Conservation (phyloP, 1,139 yeast genomes). For the Ogataea hybrid region DNA sequence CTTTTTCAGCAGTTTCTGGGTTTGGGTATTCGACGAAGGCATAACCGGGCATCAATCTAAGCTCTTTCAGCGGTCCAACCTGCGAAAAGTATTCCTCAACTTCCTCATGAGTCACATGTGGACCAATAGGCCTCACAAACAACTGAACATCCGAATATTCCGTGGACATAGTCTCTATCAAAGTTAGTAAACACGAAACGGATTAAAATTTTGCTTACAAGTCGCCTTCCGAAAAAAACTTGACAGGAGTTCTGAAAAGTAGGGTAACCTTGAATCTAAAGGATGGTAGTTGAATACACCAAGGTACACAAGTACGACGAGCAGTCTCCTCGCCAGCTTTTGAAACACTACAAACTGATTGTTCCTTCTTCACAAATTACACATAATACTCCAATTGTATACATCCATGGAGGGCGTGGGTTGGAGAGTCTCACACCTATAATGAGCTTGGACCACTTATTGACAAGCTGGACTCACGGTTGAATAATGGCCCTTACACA, state of each 20-base stretch:
- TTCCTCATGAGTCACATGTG: slow-evolving; percentile 53
- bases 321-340: slow-evolving; percentile 21
- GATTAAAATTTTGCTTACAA: slow-evolving; percentile 5
- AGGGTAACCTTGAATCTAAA: slow-evolving; percentile 2
- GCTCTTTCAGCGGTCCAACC: slow-evolving; percentile 64
- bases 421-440: slow-evolving; percentile 61
- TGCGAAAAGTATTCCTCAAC: slow-evolving; percentile 65
- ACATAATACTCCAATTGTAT: slow-evolving; percentile 36
- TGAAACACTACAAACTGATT: slow-evolving; percentile 15
- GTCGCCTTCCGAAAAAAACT: slow-evolving; percentile 4
- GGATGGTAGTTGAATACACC: slow-evolving; percentile 11
- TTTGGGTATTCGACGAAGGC: slow-evolving; percentile 73
- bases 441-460: slow-evolving; percentile 51
- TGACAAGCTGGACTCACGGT: slow-evolving; percentile 16
- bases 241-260: neutral
- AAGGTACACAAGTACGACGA: slow-evolving; percentile 10
- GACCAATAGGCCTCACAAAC: slow-evolving; percentile 53
- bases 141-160: slow-evolving; percentile 48
- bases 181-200: slow-evolving; percentile 2
- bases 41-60: slow-evolving; percentile 70
- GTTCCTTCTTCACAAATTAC: slow-evolving; percentile 1
- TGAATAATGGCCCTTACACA: neutral
- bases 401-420: slow-evolving; percentile 93
- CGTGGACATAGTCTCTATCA: slow-evolving; percentile 11
- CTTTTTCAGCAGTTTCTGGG: slow-evolving; percentile 63